phyloP scores from a whole-genome alignment of 176 grass and related monocot genomes.

The Olyra latifolia region DNA sequence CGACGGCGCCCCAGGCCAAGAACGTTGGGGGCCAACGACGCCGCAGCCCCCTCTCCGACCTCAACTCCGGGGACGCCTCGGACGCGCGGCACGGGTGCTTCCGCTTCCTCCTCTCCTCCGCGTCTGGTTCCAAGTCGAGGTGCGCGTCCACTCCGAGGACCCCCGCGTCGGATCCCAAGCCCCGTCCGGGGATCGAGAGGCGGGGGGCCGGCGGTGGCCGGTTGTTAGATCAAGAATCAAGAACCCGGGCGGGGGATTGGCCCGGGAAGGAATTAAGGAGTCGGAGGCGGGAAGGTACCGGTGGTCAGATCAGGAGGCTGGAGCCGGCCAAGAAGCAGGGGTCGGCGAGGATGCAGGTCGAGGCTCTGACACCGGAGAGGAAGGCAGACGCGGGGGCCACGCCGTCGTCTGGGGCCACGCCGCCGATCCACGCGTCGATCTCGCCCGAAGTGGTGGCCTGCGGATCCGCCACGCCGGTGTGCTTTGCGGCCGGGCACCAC shows the following conservation, averaged over 20 bases:
- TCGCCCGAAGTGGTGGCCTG: slow-evolving; percentile 70
- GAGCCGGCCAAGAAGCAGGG: slow-evolving; percentile 24
- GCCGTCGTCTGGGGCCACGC: slow-evolving; percentile 48
- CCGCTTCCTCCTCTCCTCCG: slow-evolving; percentile 51
- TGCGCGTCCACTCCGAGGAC: slow-evolving; percentile 33
- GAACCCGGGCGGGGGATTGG: background rate
- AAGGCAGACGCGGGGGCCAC: slow-evolving; percentile 33
- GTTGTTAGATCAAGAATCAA: slow-evolving; percentile 33
- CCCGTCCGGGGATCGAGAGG: background rate
- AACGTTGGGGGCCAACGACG: slow-evolving; percentile 16
- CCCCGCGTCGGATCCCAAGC: slow-evolving; percentile 6
- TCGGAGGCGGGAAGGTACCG: background rate
- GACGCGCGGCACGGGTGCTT: slow-evolving; percentile 49
- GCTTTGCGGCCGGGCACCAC: slow-evolving; percentile 77
- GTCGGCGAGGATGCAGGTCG: background rate
- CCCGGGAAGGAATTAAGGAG: background rate
- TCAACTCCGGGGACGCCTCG: slow-evolving; percentile 44
- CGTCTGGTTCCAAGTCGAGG: slow-evolving; percentile 26
- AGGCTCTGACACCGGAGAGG: slow-evolving; percentile 59
- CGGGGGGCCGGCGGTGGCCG: background rate
- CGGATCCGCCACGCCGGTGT: slow-evolving; percentile 59
- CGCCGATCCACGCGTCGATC: slow-evolving; percentile 81
- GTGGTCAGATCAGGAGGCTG: slow-evolving; percentile 30
- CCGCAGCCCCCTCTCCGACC: slow-evolving; percentile 63
- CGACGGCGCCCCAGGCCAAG: slow-evolving; percentile 43